Base-by-base conservation (phyloP, 495 filamentous ascomycete species). In the Podospora tetraspora region DNA sequence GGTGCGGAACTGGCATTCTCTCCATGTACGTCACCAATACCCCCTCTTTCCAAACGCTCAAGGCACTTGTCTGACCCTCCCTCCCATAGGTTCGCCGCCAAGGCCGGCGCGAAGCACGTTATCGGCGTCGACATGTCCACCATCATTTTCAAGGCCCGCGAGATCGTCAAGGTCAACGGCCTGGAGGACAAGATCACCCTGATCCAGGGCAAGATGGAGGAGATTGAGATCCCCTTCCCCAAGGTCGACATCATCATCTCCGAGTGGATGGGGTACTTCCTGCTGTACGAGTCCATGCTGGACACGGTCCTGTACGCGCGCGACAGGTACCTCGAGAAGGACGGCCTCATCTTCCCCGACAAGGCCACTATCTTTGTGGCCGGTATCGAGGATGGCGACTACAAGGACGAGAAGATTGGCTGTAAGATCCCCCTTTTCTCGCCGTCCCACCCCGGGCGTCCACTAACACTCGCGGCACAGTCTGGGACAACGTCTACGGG, bases 251-350 rank as follows among this genome's bases (percentile, higher is more conserved):
- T 97, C 77, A 97, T 97, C 71, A 88, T 97, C 66, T 96, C 92
- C 2, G 94, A 97, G 77, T 97, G 94, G 94, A 97, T 97, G 94
- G 94, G 94, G 5, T 97, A 97, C 76, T 90, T 91, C 76, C 83
- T 97, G 5, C 86, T 97, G 9, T 97, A 95, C 76, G 94, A 97
- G 83, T 89, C 88, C 72, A 97, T 97, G 94, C 86, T 97, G 69
- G 93, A 96, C 79, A 96, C 93, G 11, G 94, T 97, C 34, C 82
- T 97, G 61, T 93, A 90, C 69, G 94, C 94, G 24, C 84, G 94
- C 59, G 94, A 97, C 79, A 88, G 83, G 69, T 97, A 92, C 79
- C 88, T 97, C 23, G 86, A 78, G 25, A 79, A 80, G 72, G 87
- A 89, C 10, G 94, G 94, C 29, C 81, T 97, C 43, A 96, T 97